Conservation (phyloP, 2,329 filamentous ascomycete species). For the Fusarium buxicola region DNA sequence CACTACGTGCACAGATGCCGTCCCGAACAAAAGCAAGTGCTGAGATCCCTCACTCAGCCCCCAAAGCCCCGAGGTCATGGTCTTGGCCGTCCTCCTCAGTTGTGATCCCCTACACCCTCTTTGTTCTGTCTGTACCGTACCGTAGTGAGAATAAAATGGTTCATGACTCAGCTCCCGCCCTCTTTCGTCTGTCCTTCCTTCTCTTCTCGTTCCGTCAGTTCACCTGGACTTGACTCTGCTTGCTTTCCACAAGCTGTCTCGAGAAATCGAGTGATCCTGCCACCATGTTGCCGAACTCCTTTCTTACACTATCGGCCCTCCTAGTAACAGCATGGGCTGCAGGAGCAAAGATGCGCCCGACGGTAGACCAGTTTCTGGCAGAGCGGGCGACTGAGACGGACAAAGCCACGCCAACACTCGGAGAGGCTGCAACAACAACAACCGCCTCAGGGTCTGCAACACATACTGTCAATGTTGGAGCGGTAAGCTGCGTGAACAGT, state of each 20-base stretch:
- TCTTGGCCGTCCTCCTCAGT: conserved; percentile 20
- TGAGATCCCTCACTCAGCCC: conserved; percentile 32
- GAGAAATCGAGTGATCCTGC: conserved; percentile 14
- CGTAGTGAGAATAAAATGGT: conserved; percentile 23
- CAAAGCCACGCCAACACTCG: conserved; percentile 28
- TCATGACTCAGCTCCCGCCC: conserved; percentile 40
- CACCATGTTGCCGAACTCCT: conserved; percentile 37
- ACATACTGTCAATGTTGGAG: conserved; percentile 44
- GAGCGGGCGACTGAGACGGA: conserved; percentile 8
- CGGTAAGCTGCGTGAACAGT: conserved; percentile 25
- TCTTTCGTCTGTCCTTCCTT: conserved; percentile 14
- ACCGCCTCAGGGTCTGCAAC: conserved; percentile 34
- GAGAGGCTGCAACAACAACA: conserved; percentile 31
- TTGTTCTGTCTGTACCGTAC: conserved; percentile 29
- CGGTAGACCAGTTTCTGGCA: not conserved
- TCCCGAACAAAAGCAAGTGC: conserved; percentile 17
- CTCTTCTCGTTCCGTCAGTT: conserved; percentile 12
- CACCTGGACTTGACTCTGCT: conserved; percentile 10
- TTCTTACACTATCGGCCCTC: conserved; percentile 30
- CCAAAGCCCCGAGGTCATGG: conserved; percentile 10
- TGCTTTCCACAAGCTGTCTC: conserved; percentile 24
- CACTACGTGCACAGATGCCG: conserved; percentile 19
- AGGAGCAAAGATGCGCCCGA: conserved; percentile 1
- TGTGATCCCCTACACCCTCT: conserved; percentile 36
- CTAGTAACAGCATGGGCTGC: conserved; percentile 35